phyloP scores from a whole-genome alignment of 176 grass and related monocot genomes.

The Miscanthus lutarioriparius region DNA sequence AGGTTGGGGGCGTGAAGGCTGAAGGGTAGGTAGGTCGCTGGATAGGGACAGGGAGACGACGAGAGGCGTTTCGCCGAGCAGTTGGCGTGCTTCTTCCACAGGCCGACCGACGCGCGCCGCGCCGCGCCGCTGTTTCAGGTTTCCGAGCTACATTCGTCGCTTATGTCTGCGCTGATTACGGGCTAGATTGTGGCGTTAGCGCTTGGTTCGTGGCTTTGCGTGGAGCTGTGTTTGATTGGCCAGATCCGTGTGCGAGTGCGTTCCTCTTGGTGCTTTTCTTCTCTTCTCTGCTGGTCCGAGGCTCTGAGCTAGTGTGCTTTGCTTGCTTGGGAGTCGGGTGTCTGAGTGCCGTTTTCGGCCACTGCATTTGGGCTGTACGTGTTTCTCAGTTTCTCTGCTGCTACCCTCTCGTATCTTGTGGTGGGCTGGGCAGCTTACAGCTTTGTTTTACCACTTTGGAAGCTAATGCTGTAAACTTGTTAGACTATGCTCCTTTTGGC shows the following conservation, averaged over 20 bases:
- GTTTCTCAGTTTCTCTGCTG: too few relatives aligned
- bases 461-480: not conserved
- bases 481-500: not conserved
- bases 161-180: not conserved
- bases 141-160: conserved; percentile 4
- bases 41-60: not conserved
- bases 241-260: conserved; percentile 37
- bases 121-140: conserved; percentile 29
- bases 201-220: not conserved
- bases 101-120: not conserved
- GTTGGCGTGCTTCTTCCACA: not conserved
- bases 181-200: not conserved
- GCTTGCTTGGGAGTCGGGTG: not conserved
- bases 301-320: not conserved
- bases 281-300: not conserved
- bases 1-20: conserved; percentile 20
- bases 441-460: not conserved
- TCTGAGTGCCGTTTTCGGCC: not conserved
- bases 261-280: not conserved
- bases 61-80: not conserved
- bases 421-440: not conserved
- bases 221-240: not conserved
- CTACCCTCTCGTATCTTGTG: too few relatives aligned
- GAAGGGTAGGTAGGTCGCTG: conserved; percentile 23
- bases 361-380: not conserved